These are phyloP conservation scores for Boletus smithii DNA, from an alignment of 1,284 basidiomycete genomes.

Conservation along the genomic window DNA sequence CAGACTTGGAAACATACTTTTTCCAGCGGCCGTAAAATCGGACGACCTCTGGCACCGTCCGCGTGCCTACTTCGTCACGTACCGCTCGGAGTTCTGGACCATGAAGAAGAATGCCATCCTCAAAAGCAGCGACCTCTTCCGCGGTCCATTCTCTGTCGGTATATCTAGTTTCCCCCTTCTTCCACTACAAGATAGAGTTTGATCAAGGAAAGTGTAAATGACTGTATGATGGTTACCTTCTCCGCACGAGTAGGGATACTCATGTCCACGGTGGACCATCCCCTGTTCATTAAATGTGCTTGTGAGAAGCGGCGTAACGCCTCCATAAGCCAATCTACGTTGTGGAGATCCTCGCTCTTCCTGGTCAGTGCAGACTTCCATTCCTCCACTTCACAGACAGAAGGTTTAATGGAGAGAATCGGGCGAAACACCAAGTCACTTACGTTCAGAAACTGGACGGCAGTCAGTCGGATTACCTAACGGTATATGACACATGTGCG, in stretches of 20 bases:
- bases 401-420: constrained; percentile 8
- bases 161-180: constrained; percentile 62
- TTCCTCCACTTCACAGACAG: constrained; percentile 50
- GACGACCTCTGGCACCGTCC: constrained; percentile 74
- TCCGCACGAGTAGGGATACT: constrained; percentile 51
- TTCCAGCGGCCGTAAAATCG: constrained; percentile 87
- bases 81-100: constrained; percentile 79
- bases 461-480: constrained; percentile 19
- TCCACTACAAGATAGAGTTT: constrained; percentile 52
- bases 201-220: constrained; percentile 1
- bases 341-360: constrained; percentile 47
- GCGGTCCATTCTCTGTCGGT: constrained; percentile 69
- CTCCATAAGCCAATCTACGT: constrained; percentile 78
- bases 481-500: constrained; percentile 24
- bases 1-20: constrained; percentile 48
- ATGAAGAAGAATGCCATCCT: constrained; percentile 66
- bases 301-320: constrained; percentile 65
- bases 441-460: constrained; percentile 28
- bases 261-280: constrained; percentile 61
- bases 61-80: constrained; percentile 67
- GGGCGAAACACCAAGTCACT: constrained; percentile 10
- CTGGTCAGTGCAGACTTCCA: constrained; percentile 52
- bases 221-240: constrained; percentile 47
- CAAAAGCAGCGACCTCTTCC: constrained; percentile 72
- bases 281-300: constrained; percentile 51